phyloP scores from a whole-genome alignment of 1,284 basidiomycete species.

The Melanopsichium pennsylvanicum region DNA sequence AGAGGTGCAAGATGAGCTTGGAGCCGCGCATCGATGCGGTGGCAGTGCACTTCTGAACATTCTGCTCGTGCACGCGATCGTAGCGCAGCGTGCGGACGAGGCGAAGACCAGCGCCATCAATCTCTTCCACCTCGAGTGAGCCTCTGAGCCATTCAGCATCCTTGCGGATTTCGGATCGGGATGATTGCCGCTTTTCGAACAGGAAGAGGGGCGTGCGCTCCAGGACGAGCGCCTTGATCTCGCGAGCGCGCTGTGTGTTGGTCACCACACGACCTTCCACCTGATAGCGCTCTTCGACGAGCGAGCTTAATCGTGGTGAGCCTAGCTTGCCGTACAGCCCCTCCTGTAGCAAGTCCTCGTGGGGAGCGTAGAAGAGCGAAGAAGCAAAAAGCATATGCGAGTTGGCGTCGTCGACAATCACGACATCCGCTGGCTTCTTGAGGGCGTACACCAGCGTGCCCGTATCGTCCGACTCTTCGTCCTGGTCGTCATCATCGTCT shows the following conservation, averaged over 20 bases:
- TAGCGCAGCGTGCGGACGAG: constrained; percentile 56
- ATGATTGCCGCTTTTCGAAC: constrained; percentile 79
- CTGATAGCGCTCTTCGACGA: constrained; percentile 80
- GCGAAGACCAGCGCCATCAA: constrained; percentile 54
- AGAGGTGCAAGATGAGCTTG: constrained; percentile 78
- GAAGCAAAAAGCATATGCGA: constrained; percentile 64
- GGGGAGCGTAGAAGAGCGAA: constrained; percentile 78
- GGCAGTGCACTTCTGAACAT: constrained; percentile 60
- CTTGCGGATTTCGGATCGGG: constrained; percentile 72
- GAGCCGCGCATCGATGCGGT: constrained; percentile 66
- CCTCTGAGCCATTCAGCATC: constrained; percentile 79
- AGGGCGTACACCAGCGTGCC: constrained; percentile 62
- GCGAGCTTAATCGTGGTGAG: constrained; percentile 75
- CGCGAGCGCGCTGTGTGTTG: constrained; percentile 52
- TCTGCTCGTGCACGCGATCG: constrained; percentile 43
- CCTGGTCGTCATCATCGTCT: constrained; percentile 42
- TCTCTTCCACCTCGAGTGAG: constrained; percentile 69
- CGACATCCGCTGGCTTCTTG: constrained; percentile 60
- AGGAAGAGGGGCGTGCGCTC: constrained; percentile 90
- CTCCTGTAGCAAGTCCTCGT: constrained; percentile 82
- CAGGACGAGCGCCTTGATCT: constrained; percentile 70
- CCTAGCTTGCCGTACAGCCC: constrained; percentile 68
- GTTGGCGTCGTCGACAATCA: constrained; percentile 65
- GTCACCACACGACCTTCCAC: constrained; percentile 67
- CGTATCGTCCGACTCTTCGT: constrained; percentile 61